Conservation (phyloP, 2,329 filamentous ascomycete genomes). For the Arthrobotrys musiformis region DNA sequence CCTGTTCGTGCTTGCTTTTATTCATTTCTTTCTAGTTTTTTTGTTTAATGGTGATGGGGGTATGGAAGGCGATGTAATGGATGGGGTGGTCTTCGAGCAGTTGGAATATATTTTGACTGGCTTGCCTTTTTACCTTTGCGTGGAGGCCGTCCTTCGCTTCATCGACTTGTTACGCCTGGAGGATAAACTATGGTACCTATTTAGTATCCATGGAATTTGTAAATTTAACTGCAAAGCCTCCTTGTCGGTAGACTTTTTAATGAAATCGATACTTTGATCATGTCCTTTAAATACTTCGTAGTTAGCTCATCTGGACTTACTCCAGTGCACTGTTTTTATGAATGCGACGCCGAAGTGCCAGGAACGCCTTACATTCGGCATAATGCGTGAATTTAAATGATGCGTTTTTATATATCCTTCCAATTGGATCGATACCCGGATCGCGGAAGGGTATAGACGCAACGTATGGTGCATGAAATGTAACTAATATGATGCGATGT, state of each 20-base stretch:
- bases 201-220: no score
- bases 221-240: not conserved
- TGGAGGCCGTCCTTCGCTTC: not conserved
- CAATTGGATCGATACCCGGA: not conserved
- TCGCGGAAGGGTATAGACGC: no score
- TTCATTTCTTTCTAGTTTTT: not conserved
- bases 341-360: not conserved
- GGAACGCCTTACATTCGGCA: not conserved
- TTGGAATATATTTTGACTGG: not conserved
- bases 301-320: no score
- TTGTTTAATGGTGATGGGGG: not conserved
- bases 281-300: no score
- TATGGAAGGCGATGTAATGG: not conserved
- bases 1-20: not conserved
- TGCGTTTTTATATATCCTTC: not conserved
- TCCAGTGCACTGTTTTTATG: not conserved
- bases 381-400: not conserved
- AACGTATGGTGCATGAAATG: no score
- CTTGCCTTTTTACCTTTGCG: no score
- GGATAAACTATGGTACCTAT: constrained; percentile 8
- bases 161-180: not conserved
- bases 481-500: not conserved
- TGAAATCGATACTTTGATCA: no score
- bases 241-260: constrained; percentile 7
- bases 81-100: not conserved